Evolutionary conservation across 768 basidiomycete species (phyloP), one percentile per base, ranked within the genome.

Genomic region (Thelephora ganbajun): DNA sequence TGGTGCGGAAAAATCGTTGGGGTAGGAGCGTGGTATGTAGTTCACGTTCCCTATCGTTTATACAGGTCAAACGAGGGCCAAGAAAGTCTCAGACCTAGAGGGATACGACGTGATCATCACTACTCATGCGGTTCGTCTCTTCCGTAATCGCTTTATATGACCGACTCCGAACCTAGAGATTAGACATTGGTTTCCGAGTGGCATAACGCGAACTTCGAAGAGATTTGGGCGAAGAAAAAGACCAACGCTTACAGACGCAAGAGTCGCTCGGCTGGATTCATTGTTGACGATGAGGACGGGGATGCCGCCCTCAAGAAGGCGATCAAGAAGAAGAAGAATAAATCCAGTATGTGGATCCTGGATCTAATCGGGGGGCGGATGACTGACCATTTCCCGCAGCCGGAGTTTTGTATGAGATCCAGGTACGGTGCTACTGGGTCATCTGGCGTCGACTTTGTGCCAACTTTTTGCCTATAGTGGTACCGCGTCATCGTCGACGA

Each of bases 131-230:
- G 73, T 73, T 54, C 7, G 64, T 51, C 30, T 19, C 1, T 13
- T 26, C 43, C 33, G 7, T 14, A 43, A 22, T 16, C 16, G 42
- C 34, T 26, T 11, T 14, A 33, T n/a, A n/a, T n/a, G n/a, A n/a
- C n/a, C n/a, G n/a, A n/a, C n/a, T n/a, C n/a, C n/a, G n/a, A n/a
- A n/a, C n/a, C n/a, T n/a, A 34, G 41, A 11, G 20, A 33, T 2
- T 48, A 78, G 76, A 79, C 77, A 0, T 69, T 79, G 62, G 67
- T 74, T 6, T 50, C 63, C 13, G 76, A 80, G 59, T 80, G 76
- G 75, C 76, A 72, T 0, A 77, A 79, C 51, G 62, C 60, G 13
- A 76, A 60, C n/a, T n/a, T n/a, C n/a, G n/a, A n/a, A n/a, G n/a
- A n/a, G n/a, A n/a, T n/a, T n/a, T n/a, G n/a, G 35, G 55, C 50